A percentile compares a stretch with the other conserved stretches of the same genome.
phyloP scores from a whole-genome alignment of 129 eudicot species.

The Flaveria robusta region DNA sequence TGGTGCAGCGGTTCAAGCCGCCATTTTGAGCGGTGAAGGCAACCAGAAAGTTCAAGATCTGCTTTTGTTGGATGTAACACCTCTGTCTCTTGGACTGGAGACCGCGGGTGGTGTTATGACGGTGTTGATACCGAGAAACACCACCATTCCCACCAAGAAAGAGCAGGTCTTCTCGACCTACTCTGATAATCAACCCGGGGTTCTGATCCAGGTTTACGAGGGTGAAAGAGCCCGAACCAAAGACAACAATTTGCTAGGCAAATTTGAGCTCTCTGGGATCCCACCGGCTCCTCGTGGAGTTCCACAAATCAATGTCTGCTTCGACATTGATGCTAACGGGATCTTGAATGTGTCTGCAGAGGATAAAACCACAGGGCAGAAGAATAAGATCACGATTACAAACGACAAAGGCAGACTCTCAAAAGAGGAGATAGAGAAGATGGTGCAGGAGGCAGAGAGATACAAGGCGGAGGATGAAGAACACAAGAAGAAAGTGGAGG shows the following conservation, averaged over 20 bases:
- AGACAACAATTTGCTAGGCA: conserved; percentile 74
- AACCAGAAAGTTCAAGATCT: conserved; percentile 83
- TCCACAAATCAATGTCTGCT: conserved; percentile 78
- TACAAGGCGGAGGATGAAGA: conserved; percentile 86
- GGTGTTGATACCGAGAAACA: conserved; percentile 67
- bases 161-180: conserved; percentile 83
- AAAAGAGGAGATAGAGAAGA: conserved; percentile 77
- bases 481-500: conserved; percentile 79
- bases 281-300: conserved; percentile 87
- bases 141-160: conserved; percentile 85
- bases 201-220: conserved; percentile 70
- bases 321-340: conserved; percentile 81
- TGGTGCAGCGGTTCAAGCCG: conserved; percentile 86
- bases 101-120: conserved; percentile 91
- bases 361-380: conserved; percentile 85
- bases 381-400: conserved; percentile 82
- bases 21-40: conserved; percentile 79
- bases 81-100: conserved; percentile 75
- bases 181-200: conserved; percentile 80
- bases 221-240: conserved; percentile 73
- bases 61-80: conserved; percentile 72
- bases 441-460: conserved; percentile 85
- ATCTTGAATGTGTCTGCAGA: conserved; percentile 78
- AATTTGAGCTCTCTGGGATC: conserved; percentile 78
- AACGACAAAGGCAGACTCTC: conserved; percentile 83